Conservation (phyloP, 148 eudicot species). For the Vaccinium vitisidaea region DNA sequence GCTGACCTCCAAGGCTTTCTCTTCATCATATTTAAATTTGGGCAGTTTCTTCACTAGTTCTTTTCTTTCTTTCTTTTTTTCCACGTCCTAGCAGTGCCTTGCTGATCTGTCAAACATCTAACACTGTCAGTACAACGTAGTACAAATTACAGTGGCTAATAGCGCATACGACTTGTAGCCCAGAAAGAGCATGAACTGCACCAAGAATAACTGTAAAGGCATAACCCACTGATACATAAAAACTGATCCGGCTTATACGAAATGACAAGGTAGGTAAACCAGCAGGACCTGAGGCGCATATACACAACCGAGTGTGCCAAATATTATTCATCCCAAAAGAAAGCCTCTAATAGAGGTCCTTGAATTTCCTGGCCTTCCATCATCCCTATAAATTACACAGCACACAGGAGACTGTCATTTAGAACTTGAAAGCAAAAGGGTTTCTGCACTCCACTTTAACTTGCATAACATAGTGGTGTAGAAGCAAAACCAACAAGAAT, state of each 20-base stretch:
- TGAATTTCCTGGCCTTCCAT: constrained; percentile 56
- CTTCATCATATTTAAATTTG: constrained; percentile 83
- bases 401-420: background rate
- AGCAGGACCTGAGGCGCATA: constrained; percentile 80
- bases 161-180: background rate
- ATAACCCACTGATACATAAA: background rate
- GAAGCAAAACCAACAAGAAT: background rate
- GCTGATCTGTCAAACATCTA: constrained; percentile 53
- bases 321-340: constrained; percentile 78
- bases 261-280: background rate
- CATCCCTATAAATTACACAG: constrained; percentile 50
- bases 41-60: constrained; percentile 78
- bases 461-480: background rate
- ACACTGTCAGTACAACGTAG: background rate
- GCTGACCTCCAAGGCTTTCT: constrained; percentile 82
- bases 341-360: constrained; percentile 69
- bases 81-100: constrained; percentile 80
- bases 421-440: background rate
- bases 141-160: background rate
- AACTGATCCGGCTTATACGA: background rate
- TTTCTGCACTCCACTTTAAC: background rate
- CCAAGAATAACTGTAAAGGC: background rate
- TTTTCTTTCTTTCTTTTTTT: constrained; percentile 72
- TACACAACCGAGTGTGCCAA: constrained; percentile 45
- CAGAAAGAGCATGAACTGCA: background rate